Conservation (phyloP, 129 eudicot species). For the Pulicaria dysenterica region DNA sequence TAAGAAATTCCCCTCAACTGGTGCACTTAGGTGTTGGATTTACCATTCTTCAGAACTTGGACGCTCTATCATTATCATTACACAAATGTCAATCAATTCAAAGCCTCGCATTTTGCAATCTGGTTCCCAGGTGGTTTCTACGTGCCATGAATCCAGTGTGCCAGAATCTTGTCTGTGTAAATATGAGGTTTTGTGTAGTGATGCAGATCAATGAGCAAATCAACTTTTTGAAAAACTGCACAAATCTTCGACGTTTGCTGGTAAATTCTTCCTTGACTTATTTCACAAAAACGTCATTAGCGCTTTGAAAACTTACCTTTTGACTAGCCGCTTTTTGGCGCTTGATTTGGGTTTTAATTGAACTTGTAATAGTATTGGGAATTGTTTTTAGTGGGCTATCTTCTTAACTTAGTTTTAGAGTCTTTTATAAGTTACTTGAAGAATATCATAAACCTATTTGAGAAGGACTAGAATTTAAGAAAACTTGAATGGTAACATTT, state of each 20-base stretch:
- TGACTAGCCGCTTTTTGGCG: too few relatives aligned
- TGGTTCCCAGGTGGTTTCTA: slow-evolving; percentile 53
- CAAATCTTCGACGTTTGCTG: slow-evolving; percentile 61
- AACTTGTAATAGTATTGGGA: too few relatives aligned
- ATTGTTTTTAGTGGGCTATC: too few relatives aligned
- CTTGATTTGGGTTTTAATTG: too few relatives aligned
- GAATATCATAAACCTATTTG: too few relatives aligned
- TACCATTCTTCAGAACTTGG: slow-evolving; percentile 47
- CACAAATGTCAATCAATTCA: slow-evolving; percentile 51
- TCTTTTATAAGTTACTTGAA: too few relatives aligned
- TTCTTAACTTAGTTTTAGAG: too few relatives aligned
- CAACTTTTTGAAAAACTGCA: slow-evolving; percentile 59
- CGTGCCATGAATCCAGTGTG: slow-evolving; percentile 65
- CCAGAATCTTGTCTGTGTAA: slow-evolving; percentile 50
- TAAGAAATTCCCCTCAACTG: slow-evolving; percentile 66
- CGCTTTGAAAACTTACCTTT: too few relatives aligned
- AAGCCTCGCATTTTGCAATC: slow-evolving; percentile 70
- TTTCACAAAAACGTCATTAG: background rate
- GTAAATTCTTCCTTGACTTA: slow-evolving; percentile 35
- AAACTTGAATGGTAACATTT: too few relatives aligned
- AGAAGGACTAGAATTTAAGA: too few relatives aligned
- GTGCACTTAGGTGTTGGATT: slow-evolving; percentile 72
- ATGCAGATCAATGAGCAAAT: slow-evolving; percentile 44
- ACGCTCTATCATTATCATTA: slow-evolving; percentile 39
- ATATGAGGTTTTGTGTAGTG: slow-evolving; percentile 65